Evolutionary conservation across 805 yeast genomes (phyloP), one percentile per base, ranked within the genome.

Genomic region (Yarrowia keelungensis): DNA sequence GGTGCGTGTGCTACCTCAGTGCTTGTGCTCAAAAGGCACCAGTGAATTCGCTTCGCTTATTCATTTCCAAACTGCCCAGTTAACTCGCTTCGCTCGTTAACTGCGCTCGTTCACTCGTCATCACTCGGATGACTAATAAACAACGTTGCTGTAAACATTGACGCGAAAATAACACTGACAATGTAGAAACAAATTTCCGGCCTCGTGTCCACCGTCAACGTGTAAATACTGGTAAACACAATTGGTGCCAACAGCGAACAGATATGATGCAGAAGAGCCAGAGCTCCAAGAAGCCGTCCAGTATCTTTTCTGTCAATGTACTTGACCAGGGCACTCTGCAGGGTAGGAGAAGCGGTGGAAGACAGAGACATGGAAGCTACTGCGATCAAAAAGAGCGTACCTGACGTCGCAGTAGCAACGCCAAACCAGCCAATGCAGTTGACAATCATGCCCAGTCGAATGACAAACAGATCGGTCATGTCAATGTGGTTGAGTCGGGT

Each of bases 231-330:
- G 22, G 75, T 74, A 45, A 70, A 69, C 8, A 74, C 66, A 15
- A 70, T 71, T 15, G 70, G 54, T 1, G 72, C 72, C 19, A 73
- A 45, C 16, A 62, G 45, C 7, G 38, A 19, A 26, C 67, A 62
- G 10, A 62, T 62, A 15, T 68, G 72, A 49, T 68, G 67, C 38
- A 74, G 69, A 15, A 73, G 67, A 5, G 72, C 71, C 36, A 74
- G 51, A 1, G 75, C 76, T 8, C 76, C 77, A 16, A 75, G 67
- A 43, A 73, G 69, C 47, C 72, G 74, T 1, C 76, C 77, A 16
- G 75, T 67, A n/a, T 69, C 56, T 19, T 69, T 69, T 47, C 62
- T 54, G 36, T 71, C 72, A 8, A 73, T 71, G 50, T 74, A 71
- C 69, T 74, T 74, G 69, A 74, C 71, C 15, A 74, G 46, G 8